These are phyloP conservation scores for Sedum album DNA, from an alignment of 164 flowering plant genomes.

Conservation along the genomic window DNA sequence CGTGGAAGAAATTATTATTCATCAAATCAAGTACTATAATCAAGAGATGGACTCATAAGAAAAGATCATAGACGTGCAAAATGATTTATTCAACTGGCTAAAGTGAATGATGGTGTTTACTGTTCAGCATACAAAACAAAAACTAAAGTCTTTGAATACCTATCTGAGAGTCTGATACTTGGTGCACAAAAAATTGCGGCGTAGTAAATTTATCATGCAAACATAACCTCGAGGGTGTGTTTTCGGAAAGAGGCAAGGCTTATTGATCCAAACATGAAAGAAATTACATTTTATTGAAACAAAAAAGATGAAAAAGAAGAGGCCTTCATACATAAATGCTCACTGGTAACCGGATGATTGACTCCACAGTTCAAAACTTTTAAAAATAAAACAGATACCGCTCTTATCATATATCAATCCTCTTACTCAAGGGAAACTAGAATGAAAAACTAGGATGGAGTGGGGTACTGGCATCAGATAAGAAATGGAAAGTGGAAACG, in stretches of 20 bases:
- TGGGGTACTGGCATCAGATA: conserved; percentile 10
- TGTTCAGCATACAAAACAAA: not conserved
- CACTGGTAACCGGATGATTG: not conserved
- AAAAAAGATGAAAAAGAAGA: not conserved
- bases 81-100: not conserved
- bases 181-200: not conserved
- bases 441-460: not conserved
- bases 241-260: not conserved
- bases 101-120: not conserved
- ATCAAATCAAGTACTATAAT: not conserved
- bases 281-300: not conserved
- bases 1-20: not conserved
- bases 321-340: not conserved
- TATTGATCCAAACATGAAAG: not conserved
- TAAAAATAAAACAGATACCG: not conserved
- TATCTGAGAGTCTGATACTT: too few species aligned
- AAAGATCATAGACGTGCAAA: not conserved
- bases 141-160: not conserved
- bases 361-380: not conserved
- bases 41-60: not conserved
- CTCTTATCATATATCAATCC: not conserved
- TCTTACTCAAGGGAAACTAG: not conserved
- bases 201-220: not conserved
- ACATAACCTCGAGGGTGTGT: not conserved
- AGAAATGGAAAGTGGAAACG: not conserved